phyloP scores from a whole-genome alignment of 2,329 filamentous ascomycete species.

The Ophiostoma sp. region DNA sequence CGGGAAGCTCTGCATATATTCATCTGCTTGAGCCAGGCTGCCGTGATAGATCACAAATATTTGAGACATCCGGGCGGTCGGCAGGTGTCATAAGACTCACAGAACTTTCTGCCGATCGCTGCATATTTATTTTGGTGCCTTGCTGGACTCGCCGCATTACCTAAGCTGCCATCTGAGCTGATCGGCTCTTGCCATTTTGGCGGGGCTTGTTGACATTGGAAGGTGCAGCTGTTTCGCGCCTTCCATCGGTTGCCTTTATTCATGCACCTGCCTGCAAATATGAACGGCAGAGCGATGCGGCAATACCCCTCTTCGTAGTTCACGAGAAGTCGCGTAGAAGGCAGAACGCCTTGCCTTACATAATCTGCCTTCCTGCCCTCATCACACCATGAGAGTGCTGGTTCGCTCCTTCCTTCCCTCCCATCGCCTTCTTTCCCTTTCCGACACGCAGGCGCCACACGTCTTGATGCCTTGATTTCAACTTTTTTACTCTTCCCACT shows the following conservation, averaged over 20 bases:
- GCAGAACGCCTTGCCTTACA: neutral
- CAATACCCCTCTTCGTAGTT: neutral
- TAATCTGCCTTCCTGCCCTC: neutral
- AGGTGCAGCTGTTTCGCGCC: slow-evolving; percentile 10
- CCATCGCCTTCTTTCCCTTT: neutral
- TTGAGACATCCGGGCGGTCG: neutral
- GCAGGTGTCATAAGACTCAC: too few relatives aligned
- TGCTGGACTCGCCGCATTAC: neutral
- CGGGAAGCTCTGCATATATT: slow-evolving; percentile 1
- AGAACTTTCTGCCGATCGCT: neutral
- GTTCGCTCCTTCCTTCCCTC: neutral
- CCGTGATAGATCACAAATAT: neutral
- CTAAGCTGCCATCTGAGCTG: neutral
- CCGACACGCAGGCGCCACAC: neutral
- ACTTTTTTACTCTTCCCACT: neutral
- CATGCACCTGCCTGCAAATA: slow-evolving; percentile 4
- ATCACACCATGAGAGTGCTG: neutral
- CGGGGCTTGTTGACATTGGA: slow-evolving; percentile 5
- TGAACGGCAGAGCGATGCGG: neutral
- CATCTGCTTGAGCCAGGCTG: neutral
- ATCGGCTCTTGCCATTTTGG: neutral
- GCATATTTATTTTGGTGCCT: neutral
- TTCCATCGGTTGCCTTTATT: neutral
- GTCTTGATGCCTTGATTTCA: neutral
- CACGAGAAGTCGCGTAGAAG: neutral